Base-by-base conservation (phyloP, 768 basidiomycete species). In the Leccinum incarnatum region DNA sequence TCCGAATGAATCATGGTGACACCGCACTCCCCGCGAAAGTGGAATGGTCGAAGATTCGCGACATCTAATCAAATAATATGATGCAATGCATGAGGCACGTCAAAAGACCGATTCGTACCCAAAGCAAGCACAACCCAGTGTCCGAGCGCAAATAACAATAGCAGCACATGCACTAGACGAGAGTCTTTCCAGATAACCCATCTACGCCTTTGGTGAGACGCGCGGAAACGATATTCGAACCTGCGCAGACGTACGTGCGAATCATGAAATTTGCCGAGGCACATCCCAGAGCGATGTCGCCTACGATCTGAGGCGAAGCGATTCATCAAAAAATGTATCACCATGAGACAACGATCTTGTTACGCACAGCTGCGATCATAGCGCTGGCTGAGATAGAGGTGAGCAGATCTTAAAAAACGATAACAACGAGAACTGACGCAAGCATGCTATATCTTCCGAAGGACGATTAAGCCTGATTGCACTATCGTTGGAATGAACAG, bases 121-220 rank as follows among this genome's bases (percentile, higher is more conserved):
- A 69, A 46, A 1, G 55, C 60, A 1, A 71, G 54, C 4, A 64
- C 45, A 15, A 53, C 47, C 72, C 70, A 73, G 12, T 71, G 72
- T 9, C 62, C 69, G 10, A 63, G 5, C 10, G 60, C 23, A 17
- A 63, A 14, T 0, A 59, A 1, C 34, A 59, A 10, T 1, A 73
- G 36, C 14, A 72, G 14, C 4, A 23, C 1, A 32, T 67, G 60
- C n/a, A 73, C 62, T 3, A 40, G 34, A 40, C 45, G 54, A 4
- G 63, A 59, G 9, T 49, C 54, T 37, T 51, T 71, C 70, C 72
- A 71, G 47, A 71, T 62, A 30, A 67, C 51, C 69, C 72, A 71
- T 58, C 72, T 73, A 45, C 10, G 12, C 7, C 37, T 11, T 15
- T 57, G 19, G 50, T 53, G 34, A 62, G 47, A 51, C 7, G 1